phyloP scores from a whole-genome alignment of 2,329 filamentous ascomycete species.

The Arthrobotrys megalospora region DNA sequence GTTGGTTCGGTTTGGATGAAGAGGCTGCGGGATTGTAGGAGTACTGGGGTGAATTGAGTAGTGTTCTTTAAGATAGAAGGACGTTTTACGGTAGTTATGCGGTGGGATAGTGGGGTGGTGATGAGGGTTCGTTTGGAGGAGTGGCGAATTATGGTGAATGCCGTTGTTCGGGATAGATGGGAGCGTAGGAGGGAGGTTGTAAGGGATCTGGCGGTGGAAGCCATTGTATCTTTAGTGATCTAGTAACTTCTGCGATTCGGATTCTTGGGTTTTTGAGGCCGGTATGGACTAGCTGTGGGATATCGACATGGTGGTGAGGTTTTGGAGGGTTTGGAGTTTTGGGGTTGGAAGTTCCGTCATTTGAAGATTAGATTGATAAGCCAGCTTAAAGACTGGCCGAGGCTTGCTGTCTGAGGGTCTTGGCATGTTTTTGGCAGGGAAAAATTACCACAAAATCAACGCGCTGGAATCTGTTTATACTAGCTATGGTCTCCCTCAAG shows the following conservation, averaged over 20 bases:
- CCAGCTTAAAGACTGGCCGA: not conserved
- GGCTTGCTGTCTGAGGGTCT: not conserved
- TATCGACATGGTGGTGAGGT: not conserved
- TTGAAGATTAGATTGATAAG: constrained; percentile 9
- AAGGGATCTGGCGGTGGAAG: constrained; percentile 38
- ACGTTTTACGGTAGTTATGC: constrained; percentile 7
- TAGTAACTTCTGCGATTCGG: too few relatives aligned
- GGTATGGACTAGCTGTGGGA: too few relatives aligned
- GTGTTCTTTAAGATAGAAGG: constrained; percentile 9
- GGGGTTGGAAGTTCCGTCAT: not conserved
- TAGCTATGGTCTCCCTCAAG: too few relatives aligned
- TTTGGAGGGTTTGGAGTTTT: not conserved
- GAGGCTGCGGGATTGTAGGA: constrained; percentile 70
- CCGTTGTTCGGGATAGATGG: constrained; percentile 35
- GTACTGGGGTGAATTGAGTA: not conserved
- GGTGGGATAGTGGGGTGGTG: constrained; percentile 1
- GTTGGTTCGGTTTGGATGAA: constrained; percentile 98
- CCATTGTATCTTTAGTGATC: constrained; percentile 4
- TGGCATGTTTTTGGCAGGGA: not conserved
- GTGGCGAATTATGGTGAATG: constrained; percentile 25
- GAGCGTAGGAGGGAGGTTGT: constrained; percentile 40
- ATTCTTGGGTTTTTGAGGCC: too few relatives aligned
- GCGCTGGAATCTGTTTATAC: not conserved
- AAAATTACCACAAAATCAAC: constrained; percentile 6
- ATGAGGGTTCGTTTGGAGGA: constrained; percentile 28